A percentile compares a stretch with the other conserved stretches of the same genome.
Evolutionary conservation across 2,329 filamentous ascomycete genomes (phyloP).

Genomic region (Penicillium sumatraense): DNA sequence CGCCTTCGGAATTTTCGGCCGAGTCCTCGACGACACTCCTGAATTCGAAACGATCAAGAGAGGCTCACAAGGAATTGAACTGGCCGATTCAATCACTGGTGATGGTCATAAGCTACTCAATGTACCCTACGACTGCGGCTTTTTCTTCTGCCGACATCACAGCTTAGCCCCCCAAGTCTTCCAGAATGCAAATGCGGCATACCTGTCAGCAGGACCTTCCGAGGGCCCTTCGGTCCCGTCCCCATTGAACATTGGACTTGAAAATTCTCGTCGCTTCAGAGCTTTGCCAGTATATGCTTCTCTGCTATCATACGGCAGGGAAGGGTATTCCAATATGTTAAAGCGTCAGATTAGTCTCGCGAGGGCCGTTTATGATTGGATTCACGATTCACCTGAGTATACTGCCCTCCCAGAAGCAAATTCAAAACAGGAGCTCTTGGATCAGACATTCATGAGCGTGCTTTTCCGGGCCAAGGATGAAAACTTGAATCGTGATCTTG

Average conservation of each 20-base stretch:
- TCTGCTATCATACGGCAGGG: slow-evolving; percentile 72
- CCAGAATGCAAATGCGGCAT: slow-evolving; percentile 83
- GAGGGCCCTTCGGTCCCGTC: slow-evolving; percentile 64
- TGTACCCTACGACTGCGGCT: slow-evolving; percentile 90
- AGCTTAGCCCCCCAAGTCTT: slow-evolving; percentile 68
- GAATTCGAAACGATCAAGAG: slow-evolving; percentile 61
- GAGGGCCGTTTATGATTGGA: slow-evolving; percentile 66
- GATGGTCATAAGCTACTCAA: slow-evolving; percentile 94
- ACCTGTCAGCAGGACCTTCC: slow-evolving; percentile 59
- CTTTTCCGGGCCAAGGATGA: slow-evolving; percentile 75
- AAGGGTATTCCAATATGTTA: slow-evolving; percentile 72
- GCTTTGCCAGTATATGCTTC: slow-evolving; percentile 88
- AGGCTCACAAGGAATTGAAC: slow-evolving; percentile 68
- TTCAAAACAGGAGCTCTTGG: slow-evolving; percentile 48
- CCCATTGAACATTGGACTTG: slow-evolving; percentile 82
- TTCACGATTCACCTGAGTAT: slow-evolving; percentile 66
- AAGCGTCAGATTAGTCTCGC: slow-evolving; percentile 73
- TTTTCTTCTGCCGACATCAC: slow-evolving; percentile 77
- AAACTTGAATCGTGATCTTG: slow-evolving; percentile 67
- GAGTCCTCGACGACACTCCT: slow-evolving; percentile 61
- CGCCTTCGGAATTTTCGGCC: slow-evolving; percentile 83
- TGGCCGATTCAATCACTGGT: slow-evolving; percentile 84
- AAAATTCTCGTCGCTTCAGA: slow-evolving; percentile 89
- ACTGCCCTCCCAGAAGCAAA: slow-evolving; percentile 63
- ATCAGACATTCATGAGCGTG: slow-evolving; percentile 70